Percentiles rank a stretch among this genome's conserved stretches.
Conservation (phyloP, 1,284 basidiomycete genomes). For the Naganishia sp. region DNA sequence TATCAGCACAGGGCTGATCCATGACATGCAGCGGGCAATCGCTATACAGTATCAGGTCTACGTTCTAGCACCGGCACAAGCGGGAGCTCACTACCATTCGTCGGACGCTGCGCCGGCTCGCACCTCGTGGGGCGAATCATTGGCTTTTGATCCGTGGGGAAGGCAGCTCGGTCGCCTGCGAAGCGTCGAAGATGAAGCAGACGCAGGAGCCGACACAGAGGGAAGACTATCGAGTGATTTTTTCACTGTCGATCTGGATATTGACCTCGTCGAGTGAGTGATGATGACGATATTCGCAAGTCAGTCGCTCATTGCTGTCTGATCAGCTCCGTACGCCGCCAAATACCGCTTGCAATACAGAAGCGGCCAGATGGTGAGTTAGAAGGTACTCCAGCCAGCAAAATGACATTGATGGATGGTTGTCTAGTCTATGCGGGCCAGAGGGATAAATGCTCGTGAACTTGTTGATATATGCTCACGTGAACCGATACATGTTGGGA, state of each 20-base stretch:
- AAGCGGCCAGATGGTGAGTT: conserved; percentile 39
- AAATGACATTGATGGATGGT: not conserved
- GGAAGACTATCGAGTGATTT: conserved; percentile 39
- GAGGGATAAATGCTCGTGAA: too few relatives aligned
- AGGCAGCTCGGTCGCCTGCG: conserved; percentile 41
- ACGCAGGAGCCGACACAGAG: conserved; percentile 25
- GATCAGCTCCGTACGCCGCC: conserved; percentile 33
- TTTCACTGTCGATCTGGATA: conserved; percentile 44
- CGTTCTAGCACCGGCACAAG: conserved; percentile 49
- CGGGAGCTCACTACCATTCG: conserved; percentile 41
- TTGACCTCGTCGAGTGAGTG: conserved; percentile 38
- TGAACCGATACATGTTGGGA: too few relatives aligned
- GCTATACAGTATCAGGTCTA: conserved; percentile 50
- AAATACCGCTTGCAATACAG: conserved; percentile 49
- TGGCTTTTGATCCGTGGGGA: conserved; percentile 49
- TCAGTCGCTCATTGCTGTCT: conserved; percentile 19
- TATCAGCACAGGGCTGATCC: not conserved
- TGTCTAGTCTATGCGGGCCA: not conserved
- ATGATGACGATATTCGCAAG: not conserved
- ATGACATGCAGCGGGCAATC: conserved; percentile 36
- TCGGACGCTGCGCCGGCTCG: conserved; percentile 19
- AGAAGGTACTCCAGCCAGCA: not conserved
- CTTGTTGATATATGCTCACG: too few relatives aligned
- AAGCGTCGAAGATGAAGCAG: conserved; percentile 42
- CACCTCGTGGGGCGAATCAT: conserved; percentile 46